These are phyloP conservation scores for Aethionema arabicum DNA, from an alignment of 345 rosid genomes.

Conservation along the genomic window DNA sequence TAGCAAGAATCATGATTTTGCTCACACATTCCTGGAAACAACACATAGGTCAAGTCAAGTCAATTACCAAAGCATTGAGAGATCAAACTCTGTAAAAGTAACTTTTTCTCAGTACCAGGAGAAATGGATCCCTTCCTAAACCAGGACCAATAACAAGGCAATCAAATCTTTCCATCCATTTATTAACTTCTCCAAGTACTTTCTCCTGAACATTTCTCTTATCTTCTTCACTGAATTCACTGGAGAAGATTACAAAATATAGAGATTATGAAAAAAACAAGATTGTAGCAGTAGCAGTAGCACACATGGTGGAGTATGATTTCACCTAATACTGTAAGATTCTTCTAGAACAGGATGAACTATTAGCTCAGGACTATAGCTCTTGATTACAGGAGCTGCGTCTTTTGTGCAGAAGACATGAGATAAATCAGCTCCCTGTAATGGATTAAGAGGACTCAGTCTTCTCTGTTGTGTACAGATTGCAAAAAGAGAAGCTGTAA, in stretches of 20 bases:
- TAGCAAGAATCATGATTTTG: constrained; percentile 72
- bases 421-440: constrained; percentile 93
- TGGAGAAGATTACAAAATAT: neutral
- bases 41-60: neutral
- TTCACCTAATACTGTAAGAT: constrained; percentile 70
- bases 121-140: constrained; percentile 92
- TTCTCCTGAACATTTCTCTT: constrained; percentile 40
- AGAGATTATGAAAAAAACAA: neutral
- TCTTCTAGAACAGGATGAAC: constrained; percentile 92
- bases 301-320: constrained; percentile 4
- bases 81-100: constrained; percentile 14
- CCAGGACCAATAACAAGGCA: constrained; percentile 97
- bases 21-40: constrained; percentile 71
- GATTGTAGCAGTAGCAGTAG: constrained; percentile 7
- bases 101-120: constrained; percentile 48
- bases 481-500: constrained; percentile 9
- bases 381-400: constrained; percentile 90
- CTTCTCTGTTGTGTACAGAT: neutral
- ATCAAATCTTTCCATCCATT: constrained; percentile 97
- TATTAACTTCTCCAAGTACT: constrained; percentile 76
- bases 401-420: constrained; percentile 98
- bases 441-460: neutral
- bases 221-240: constrained; percentile 56
- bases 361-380: constrained; percentile 95
- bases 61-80: neutral